Base-by-base conservation (phyloP, 495 filamentous ascomycete species). In the Trichoderma asperelloides region DNA sequence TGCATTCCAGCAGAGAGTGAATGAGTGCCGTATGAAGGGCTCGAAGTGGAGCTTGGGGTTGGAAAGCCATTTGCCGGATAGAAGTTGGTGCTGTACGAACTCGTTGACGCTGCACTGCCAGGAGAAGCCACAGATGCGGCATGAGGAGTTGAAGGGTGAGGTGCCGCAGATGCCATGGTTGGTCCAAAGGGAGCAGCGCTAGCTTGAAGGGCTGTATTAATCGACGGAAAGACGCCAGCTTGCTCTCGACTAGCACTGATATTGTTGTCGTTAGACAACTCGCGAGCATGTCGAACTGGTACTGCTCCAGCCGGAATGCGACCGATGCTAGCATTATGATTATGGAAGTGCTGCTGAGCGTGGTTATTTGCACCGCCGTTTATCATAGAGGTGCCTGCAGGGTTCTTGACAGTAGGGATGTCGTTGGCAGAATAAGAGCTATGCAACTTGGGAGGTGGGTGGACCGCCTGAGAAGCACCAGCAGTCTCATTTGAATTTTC, bases 371-470 rank as follows among this genome's bases (percentile, higher is more conserved):
- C 81, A 70, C 77, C 83, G 65, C 71, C 77, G 63, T 77, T 67
- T 28, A 65, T 68, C 62, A 64, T 64, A 39, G 67, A 62, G 25
- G 74, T 68, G 63, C 76, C 75, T 23, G 78, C 74, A 16, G 76
- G 65, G 67, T 67, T 72, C 81, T 93, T 95, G 70, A 92, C 80
- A 1, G 93, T 96, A n/a, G 94, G 90, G 5, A 97, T 79, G 71
- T 97, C 95, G 74, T 88, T 91, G 25, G 92, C 88, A 2, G 95
- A 97, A 77, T 91, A 97, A 2, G 94, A 97, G 3, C 90, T 87
- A 76, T 93, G 89, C 43, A 96, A 76, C 79, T 86, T 93, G 68
- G 82, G 89, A 74, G 80, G 84, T 67, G 78, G 72, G 57, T 83
- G 78, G 66, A 60, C 76, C 13, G 39, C 64, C 43, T 47, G 64